phyloP scores from a whole-genome alignment of 176 grass and related monocot genomes.

The Aechmea fasciata region DNA sequence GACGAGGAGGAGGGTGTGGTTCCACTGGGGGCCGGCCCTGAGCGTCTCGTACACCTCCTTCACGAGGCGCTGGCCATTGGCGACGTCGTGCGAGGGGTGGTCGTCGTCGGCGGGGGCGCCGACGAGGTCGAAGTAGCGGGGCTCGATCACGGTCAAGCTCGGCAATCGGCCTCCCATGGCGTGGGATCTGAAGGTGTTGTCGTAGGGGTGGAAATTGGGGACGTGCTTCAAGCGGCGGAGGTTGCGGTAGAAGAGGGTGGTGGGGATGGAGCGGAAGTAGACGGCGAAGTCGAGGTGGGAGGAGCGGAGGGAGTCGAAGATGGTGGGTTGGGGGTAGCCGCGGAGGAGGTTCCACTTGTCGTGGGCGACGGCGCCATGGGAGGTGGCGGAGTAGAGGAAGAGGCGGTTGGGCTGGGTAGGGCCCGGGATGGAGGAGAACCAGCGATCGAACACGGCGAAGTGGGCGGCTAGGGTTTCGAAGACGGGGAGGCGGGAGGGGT shows the following conservation, averaged over 20 bases:
- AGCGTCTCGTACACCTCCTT: slow-evolving; percentile 92
- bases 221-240: slow-evolving; percentile 42
- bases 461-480: slow-evolving; percentile 53
- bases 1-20: slow-evolving; percentile 55
- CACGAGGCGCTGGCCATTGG: slow-evolving; percentile 64
- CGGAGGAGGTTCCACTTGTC: slow-evolving; percentile 56
- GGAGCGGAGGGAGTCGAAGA: slow-evolving; percentile 75
- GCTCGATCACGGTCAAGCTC: slow-evolving; percentile 68
- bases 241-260: slow-evolving; percentile 74
- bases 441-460: slow-evolving; percentile 91
- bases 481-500: slow-evolving; percentile 45
- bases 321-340: slow-evolving; percentile 82
- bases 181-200: slow-evolving; percentile 37
- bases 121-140: slow-evolving; percentile 65
- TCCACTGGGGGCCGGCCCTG: slow-evolving; percentile 71
- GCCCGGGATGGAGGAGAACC: slow-evolving; percentile 88
- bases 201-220: slow-evolving; percentile 48
- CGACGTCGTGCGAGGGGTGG: slow-evolving; percentile 88
- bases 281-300: slow-evolving; percentile 30
- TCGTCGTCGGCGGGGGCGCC: slow-evolving; percentile 65
- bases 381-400: slow-evolving; percentile 91
- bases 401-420: slow-evolving; percentile 90
- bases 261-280: slow-evolving; percentile 86
- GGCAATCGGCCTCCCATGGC: slow-evolving; percentile 42
- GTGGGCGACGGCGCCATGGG: slow-evolving; percentile 63